Evolutionary conservation across 2,329 filamentous ascomycete species (phyloP), one percentile per base, ranked within the genome.

Genomic region (Biscogniauxia mediterranea): DNA sequence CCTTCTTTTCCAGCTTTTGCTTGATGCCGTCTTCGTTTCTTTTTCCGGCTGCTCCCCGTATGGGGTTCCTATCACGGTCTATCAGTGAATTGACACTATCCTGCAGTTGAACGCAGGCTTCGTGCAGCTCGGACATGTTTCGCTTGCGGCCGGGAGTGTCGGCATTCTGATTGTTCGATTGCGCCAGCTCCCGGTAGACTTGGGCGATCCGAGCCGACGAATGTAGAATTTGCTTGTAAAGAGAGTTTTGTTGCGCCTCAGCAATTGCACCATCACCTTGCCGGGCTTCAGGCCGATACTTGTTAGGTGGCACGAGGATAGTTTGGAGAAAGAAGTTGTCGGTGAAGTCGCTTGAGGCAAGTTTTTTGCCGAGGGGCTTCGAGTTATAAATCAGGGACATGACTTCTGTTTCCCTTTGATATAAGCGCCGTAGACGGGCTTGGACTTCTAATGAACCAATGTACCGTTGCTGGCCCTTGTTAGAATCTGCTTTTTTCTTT

Each of bases 1-100:
- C 96, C 78, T 99, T 99, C 83, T 99, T 99, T 78, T 99, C 95
- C 26, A 99, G 83, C 73, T 93, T 90, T 74, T 99, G 95, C 79
- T 99, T 99, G 79, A 99, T 96, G 69, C 96, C 95, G 65, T 97
- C 93, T 64, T 96, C 91, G 57, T 92, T 90, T 59, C 88, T 84
- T 70, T 89, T 89, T 15, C 88, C 91, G 26, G 92, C 91, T 19
- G 87, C 83, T 56, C 92, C 92, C 66, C 90, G 88, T 3, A 92
- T 83, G 2, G 93, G 91, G 70, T 95, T 96, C 64, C 93, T 89
- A 71, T 93, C 90, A 65, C 89, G 87, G 75, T 99, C 95, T 67
- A 98, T 92, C 57, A 99, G 80, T n/a, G 91, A 88, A 74, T 99
- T 99, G 64, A 98, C 92, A 25, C 86, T 82, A 69, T 97, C 93